phyloP scores from a whole-genome alignment of 495 filamentous ascomycete species.

The Penicillium goetzii region DNA sequence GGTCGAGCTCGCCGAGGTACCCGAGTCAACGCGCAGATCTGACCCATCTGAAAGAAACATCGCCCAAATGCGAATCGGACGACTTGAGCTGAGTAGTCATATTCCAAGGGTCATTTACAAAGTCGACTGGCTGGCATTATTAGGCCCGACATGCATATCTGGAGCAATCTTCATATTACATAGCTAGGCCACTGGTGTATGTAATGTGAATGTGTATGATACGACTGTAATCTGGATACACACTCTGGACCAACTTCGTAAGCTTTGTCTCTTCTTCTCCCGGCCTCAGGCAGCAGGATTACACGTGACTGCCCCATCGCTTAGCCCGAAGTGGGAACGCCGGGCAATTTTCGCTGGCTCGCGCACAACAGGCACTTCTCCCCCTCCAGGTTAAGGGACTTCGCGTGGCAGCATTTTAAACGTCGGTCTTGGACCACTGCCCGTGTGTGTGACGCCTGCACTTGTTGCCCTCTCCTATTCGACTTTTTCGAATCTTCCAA shows the following conservation, averaged over 20 bases:
- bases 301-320: slow-evolving; percentile 45
- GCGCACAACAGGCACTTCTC: slow-evolving; percentile 47
- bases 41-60: slow-evolving; percentile 5
- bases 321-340: slow-evolving; percentile 47
- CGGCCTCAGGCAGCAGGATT: slow-evolving; percentile 12
- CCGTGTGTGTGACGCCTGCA: slow-evolving; percentile 28
- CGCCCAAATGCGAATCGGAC: slow-evolving; percentile 1
- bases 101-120: background rate
- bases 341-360: slow-evolving; percentile 44
- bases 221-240: background rate
- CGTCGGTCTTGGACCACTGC: slow-evolving; percentile 30
- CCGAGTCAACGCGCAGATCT: background rate
- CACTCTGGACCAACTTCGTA: background rate
- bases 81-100: background rate
- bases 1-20: slow-evolving; percentile 6
- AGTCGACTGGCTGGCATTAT: background rate
- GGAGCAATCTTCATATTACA: background rate
- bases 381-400: slow-evolving; percentile 39
- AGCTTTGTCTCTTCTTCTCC: background rate
- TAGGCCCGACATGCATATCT: background rate
- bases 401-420: slow-evolving; percentile 50
- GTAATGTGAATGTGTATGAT: no score
- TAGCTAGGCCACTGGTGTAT: background rate
- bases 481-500: slow-evolving; percentile 8
- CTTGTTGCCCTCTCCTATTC: slow-evolving; percentile 8